Percentiles rank a stretch among this genome's conserved stretches.
Evolutionary conservation across 345 rosid species (phyloP).

Genomic region (Raphanus raphanistrum): DNA sequence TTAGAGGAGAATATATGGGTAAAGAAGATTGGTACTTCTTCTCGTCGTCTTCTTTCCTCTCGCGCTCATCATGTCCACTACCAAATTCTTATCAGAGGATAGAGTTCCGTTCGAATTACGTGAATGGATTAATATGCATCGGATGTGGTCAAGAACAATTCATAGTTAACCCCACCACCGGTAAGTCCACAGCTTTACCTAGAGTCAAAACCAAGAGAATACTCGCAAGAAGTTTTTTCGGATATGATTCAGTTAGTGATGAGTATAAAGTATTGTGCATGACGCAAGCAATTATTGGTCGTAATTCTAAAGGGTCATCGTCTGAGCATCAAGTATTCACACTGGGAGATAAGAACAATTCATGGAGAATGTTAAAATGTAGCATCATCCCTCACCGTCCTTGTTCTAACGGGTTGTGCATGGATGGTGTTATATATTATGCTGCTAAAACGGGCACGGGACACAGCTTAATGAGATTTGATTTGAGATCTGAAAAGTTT

Average conservation of each 20-base stretch:
- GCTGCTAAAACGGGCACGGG: not conserved
- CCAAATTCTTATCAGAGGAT: not conserved
- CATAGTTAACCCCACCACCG: not conserved
- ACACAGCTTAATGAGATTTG: not conserved
- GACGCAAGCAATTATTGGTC: not conserved
- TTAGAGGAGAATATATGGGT: no score
- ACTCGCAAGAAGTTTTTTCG: not conserved
- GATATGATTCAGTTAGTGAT: not conserved
- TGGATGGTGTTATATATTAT: not conserved
- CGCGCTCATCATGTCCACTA: not conserved
- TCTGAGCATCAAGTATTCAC: not conserved
- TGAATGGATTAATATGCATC: not conserved
- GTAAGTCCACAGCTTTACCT: not conserved
- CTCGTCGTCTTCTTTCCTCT: not conserved
- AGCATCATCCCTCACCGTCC: not conserved
- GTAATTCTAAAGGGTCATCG: not conserved
- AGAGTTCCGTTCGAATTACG: not conserved
- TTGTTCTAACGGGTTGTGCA: not conserved
- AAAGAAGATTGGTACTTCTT: slow-evolving; percentile 6
- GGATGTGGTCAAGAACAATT: not conserved
- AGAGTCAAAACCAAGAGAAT: not conserved
- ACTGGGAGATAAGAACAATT: not conserved
- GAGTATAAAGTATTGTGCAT: not conserved
- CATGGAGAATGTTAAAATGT: not conserved
- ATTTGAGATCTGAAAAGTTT: not conserved